Base-by-base conservation (phyloP, 2,329 filamentous ascomycete genomes). In the Cyphellophora attinorum region DNA sequence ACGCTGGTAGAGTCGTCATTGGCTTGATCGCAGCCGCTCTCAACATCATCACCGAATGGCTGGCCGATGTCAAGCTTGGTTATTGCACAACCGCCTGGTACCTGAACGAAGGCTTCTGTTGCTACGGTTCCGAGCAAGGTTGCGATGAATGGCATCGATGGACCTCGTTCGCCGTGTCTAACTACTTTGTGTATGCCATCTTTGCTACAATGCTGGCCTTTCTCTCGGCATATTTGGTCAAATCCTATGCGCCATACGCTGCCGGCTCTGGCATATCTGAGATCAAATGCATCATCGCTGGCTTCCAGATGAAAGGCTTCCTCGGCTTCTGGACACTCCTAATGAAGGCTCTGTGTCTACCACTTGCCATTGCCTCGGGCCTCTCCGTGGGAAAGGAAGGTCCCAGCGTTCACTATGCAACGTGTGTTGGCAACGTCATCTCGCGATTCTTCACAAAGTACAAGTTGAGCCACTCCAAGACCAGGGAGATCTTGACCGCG, bases 251-350 rank as follows among this genome's bases (percentile, higher is more conserved):
- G 4, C 91, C 91, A 0, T 98, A 98, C 56, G 91, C 91, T 8
- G 91, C 91, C 19, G 91, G 91, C 11, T 94, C 85, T 10, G 91
- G 91, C 27, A 98, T 98, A 39, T 95, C 86, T 10, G 91, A 98
- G 64, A 98, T 98, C 70, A 98, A 98, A 61, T 94, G 86, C 60
- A 96, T 98, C 54, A 94, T 98, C 53, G 91, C 89, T 4, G 91
- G 91, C 3, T 98, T 98, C 56, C 85, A 96, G 32, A 98, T 98
- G 91, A 95, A 96, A 60, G 91, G 88, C 0, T 98, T 98, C 53
- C 70, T 98, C 11, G 86, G 89, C 13, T 80, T 81, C 50, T 86
- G 85, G 74, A 96, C 91, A 4, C 67, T 98, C 19, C 59, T 91
- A 40, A 96, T 98, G 63, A 98, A 98, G 62, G 93, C 86, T 0